Evolutionary conservation across 495 filamentous ascomycete genomes (phyloP).

Genomic region (Poronia punctata): DNA sequence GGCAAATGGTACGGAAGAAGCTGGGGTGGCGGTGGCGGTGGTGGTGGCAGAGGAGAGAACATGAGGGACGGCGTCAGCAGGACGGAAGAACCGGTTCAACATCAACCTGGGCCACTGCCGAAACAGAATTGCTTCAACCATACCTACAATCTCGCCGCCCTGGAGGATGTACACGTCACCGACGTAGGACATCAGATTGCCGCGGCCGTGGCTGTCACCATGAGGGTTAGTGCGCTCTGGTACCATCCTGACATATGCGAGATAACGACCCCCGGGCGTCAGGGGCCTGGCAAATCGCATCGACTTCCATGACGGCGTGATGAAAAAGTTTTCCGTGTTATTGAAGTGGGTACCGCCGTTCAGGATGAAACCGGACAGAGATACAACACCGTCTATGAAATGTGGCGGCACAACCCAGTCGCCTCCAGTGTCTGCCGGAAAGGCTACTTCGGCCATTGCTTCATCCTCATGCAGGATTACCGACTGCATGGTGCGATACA

Average conservation of each 20-base stretch:
- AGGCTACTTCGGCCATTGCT: conserved; percentile 15
- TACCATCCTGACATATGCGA: not conserved
- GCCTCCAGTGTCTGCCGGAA: conserved; percentile 27
- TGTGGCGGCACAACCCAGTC: conserved; percentile 52
- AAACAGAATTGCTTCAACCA: too few relatives aligned
- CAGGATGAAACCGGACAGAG: conserved; percentile 59
- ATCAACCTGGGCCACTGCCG: too few relatives aligned
- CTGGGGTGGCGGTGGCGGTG: too few relatives aligned
- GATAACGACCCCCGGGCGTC: not conserved
- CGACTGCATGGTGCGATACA: conserved; percentile 13
- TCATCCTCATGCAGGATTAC: conserved; percentile 15
- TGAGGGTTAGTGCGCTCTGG: too few relatives aligned
- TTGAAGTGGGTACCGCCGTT: conserved; percentile 51
- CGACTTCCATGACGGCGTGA: conserved; percentile 2
- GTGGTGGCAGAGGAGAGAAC: too few relatives aligned
- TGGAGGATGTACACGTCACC: too few relatives aligned
- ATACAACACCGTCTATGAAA: conserved; percentile 54
- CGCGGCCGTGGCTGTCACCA: too few relatives aligned
- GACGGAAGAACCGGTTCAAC: too few relatives aligned
- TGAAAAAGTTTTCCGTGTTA: conserved; percentile 43
- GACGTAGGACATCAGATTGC: too few relatives aligned
- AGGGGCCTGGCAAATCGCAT: not conserved
- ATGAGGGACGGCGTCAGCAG: too few relatives aligned
- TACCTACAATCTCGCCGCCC: too few relatives aligned
- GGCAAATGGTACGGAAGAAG: too few relatives aligned